Evolutionary conservation across 2,329 filamentous ascomycete species (phyloP).

Genomic region (Cladosporium sp.): DNA sequence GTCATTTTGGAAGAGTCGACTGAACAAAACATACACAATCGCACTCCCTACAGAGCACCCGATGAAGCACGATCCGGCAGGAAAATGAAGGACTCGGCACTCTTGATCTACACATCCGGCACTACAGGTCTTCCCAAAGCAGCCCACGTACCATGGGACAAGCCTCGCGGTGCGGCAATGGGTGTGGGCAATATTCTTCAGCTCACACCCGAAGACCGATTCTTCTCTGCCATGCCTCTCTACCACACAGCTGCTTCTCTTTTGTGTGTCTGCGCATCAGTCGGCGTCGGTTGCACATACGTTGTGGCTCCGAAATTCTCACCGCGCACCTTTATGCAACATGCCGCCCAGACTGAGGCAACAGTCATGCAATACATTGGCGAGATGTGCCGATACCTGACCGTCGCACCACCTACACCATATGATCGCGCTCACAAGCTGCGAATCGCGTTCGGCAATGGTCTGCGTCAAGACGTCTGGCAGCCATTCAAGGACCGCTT

Average conservation of each 20-base stretch:
- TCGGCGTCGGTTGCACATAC: slow-evolving; percentile 56
- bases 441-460: slow-evolving; percentile 77
- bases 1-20: slow-evolving; percentile 57
- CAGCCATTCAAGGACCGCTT: slow-evolving; percentile 74
- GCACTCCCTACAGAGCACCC: slow-evolving; percentile 26
- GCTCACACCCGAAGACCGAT: slow-evolving; percentile 69
- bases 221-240: slow-evolving; percentile 84
- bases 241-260: slow-evolving; percentile 78
- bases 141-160: slow-evolving; percentile 33
- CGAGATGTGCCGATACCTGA: slow-evolving; percentile 78
- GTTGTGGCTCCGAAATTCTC: slow-evolving; percentile 75
- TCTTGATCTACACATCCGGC: slow-evolving; percentile 80
- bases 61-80: slow-evolving; percentile 29
- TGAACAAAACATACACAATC: slow-evolving; percentile 38
- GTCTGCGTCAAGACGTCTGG: slow-evolving; percentile 82
- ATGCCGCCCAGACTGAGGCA: slow-evolving; percentile 65
- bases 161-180: slow-evolving; percentile 22
- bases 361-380: slow-evolving; percentile 84
- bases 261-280: slow-evolving; percentile 60
- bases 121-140: slow-evolving; percentile 78
- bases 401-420: slow-evolving; percentile 60
- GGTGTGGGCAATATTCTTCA: slow-evolving; percentile 44
- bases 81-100: slow-evolving; percentile 51
- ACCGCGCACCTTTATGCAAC: slow-evolving; percentile 70
- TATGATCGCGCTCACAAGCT: slow-evolving; percentile 70